Percentiles rank a stretch among this genome's conserved stretches.
Evolutionary conservation across 257 asterid species (phyloP).

Genomic region (Scutellaria minor): DNA sequence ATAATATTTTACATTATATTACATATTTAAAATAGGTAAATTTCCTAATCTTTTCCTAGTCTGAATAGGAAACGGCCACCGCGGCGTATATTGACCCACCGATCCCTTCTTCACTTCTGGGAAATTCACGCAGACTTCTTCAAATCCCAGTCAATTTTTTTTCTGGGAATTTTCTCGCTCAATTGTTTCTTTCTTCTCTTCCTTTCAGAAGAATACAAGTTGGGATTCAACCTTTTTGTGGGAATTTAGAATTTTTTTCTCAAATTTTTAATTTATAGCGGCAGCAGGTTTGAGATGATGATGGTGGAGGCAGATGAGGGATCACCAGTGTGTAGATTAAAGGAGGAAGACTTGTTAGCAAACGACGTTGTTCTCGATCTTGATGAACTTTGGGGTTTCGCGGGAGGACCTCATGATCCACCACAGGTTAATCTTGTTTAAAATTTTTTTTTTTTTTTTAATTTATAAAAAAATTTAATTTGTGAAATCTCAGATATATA

Average conservation of each 20-base stretch:
- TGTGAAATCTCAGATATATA: conserved; percentile 13
- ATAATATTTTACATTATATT: too few relatives aligned
- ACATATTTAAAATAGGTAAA: too few relatives aligned
- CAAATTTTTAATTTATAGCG: background rate
- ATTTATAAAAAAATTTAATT: background rate
- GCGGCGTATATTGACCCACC: conserved; percentile 38
- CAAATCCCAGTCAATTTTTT: background rate
- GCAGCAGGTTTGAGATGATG: conserved; percentile 54
- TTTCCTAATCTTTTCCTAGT: conserved; percentile 39
- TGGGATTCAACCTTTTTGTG: conserved; percentile 18
- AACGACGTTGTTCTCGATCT: conserved; percentile 49
- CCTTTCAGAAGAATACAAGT: conserved; percentile 8
- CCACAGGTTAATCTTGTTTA: conserved; percentile 36
- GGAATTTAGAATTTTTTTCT: conserved; percentile 30
- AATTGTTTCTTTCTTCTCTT: background rate
- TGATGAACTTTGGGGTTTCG: conserved; percentile 40
- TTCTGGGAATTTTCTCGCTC: background rate
- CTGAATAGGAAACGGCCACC: conserved; percentile 39
- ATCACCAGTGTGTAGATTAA: conserved; percentile 33
- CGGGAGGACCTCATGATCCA: conserved; percentile 38
- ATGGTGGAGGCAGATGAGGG: conserved; percentile 53
- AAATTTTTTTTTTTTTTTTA: background rate
- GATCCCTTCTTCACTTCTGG: background rate
- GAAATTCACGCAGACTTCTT: background rate
- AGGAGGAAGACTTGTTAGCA: conserved; percentile 11